Evolutionary conservation across 1,284 basidiomycete genomes (phyloP), one percentile per base, ranked within the genome.

Genomic region (Trichosporon asahii): DNA sequence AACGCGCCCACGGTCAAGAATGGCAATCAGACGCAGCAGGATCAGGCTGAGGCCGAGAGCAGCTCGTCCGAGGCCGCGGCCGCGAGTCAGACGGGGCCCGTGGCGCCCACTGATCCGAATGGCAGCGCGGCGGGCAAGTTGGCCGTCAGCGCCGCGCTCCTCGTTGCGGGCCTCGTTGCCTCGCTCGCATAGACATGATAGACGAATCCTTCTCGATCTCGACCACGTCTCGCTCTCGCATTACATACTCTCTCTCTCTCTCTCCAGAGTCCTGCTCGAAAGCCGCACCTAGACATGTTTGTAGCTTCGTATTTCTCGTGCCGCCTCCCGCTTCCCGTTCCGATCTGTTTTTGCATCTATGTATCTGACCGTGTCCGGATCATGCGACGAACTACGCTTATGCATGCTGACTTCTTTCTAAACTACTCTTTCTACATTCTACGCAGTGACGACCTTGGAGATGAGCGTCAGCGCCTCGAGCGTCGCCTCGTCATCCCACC

Each of bases 401-500:
- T 44, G 40, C 40, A 44, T 44, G 40, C 40, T 44, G 40, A 44
- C 40, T 44, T 44, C 40, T 44, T 18, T 23, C 46, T 53, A n/a
- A n/a, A n/a, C n/a, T n/a, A 23, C 12, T 9, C 44, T 6, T 46
- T 46, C 44, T n/a, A 46, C 37, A n/a, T 40, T 46, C 15, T 46
- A 55, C 53, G 6, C 25, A 25, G 25, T 23, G 21, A 61, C 57
- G 4, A 23, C 23, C 68, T 72, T 68, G 61, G 68, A 64, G 40
- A 72, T 68, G 18, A 72, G 64, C 37, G 66, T 65, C 21, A 78
- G 63, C 21, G 73, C 76, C 55, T 68, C 40, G 35, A 78, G 63
- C 7, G 69, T 66, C 67, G 71, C 72, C 63, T 78, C 77, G 40
- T 78, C 77, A 66, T 77, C 72, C 73, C 72, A 76, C 29, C 73